phyloP scores from a whole-genome alignment of 305 asterid species.

The Fraxinus angustifolia region DNA sequence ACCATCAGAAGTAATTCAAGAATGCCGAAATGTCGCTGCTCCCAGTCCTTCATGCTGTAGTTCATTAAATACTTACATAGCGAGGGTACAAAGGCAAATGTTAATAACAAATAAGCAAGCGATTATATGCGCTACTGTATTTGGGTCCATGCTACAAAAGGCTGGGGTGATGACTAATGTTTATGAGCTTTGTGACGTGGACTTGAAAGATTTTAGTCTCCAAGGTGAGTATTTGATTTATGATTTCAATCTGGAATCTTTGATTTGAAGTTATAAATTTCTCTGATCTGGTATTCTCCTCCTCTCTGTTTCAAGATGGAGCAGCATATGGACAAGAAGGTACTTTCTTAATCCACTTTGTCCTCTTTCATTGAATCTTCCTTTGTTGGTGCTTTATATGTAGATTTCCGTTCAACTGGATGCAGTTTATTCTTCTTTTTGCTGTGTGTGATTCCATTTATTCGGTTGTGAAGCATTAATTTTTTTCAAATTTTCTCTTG shows the following conservation, averaged over 20 bases:
- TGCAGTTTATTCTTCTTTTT: neutral
- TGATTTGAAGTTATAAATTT: slow-evolving; percentile 5
- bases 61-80: slow-evolving; percentile 65
- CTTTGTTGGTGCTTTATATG: neutral
- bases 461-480: neutral
- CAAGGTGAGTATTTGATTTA: slow-evolving; percentile 54
- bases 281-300: slow-evolving; percentile 26
- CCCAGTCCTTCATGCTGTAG: slow-evolving; percentile 90
- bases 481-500: neutral
- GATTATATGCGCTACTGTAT: slow-evolving; percentile 67
- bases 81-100: slow-evolving; percentile 80
- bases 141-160: slow-evolving; percentile 79
- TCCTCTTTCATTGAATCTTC: neutral
- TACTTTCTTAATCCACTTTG: slow-evolving; percentile 27
- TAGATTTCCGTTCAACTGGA: neutral
- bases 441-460: neutral
- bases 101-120: slow-evolving; percentile 91
- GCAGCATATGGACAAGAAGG: slow-evolving; percentile 87
- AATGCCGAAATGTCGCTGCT: slow-evolving; percentile 74
- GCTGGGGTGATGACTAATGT: slow-evolving; percentile 85
- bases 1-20: slow-evolving; percentile 72
- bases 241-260: slow-evolving; percentile 10
- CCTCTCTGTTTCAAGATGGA: slow-evolving; percentile 28
- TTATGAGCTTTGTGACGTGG: slow-evolving; percentile 93
- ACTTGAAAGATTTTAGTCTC: slow-evolving; percentile 91